Evolutionary conservation across 352 stramenopile genomes (phyloP), one percentile per base, ranked within the genome.

Genomic region (Phytophthora foliorum): DNA sequence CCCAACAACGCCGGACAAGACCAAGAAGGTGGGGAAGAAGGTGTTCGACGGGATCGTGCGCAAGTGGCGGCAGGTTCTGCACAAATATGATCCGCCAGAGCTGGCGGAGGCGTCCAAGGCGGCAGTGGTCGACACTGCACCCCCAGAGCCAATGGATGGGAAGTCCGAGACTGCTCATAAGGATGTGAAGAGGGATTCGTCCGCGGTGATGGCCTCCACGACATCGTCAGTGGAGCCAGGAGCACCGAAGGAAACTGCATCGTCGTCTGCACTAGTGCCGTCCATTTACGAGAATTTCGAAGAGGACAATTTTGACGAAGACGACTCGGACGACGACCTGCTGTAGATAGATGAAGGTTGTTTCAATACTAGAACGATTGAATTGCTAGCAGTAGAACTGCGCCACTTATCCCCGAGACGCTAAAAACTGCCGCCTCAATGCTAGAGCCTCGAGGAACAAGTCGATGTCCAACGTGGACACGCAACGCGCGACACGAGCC

Each of bases 1-100:
- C 53, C 90, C 89, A 3, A 85, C 84, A 76, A 96, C 88, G 46
- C 90, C 90, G 0, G 88, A 97, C 74, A 94, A 91, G 56, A 87
- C 86, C 19, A 69, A 80, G 36, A 76, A 79, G 6, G 79, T 93
- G 16, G 84, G 88, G 71, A 96, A 95, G 63, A 92, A 93, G 34
- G 74, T 73, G n/a, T 96, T 94, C 58, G 89, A 97, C 64, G 81
- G 76, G 3, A 81, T 90, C 41, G 62, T 97, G 24, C 80, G 88
- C 55, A 81, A 79, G 21, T 97, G 90, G 89, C 75, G 89, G n/a
- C 81, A 91, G 55, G 77, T 74, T 22, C 72, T 97, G 71, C 90
- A 97, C 69, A 75, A 81, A 42, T 97, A 86, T 58, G 90, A 97
- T 41, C 89, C 88, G 14, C 81, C 82, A 24, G 78, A 93, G 79